phyloP scores from a whole-genome alignment of 164 flowering plant species.

The Vitis rotundifolia region DNA sequence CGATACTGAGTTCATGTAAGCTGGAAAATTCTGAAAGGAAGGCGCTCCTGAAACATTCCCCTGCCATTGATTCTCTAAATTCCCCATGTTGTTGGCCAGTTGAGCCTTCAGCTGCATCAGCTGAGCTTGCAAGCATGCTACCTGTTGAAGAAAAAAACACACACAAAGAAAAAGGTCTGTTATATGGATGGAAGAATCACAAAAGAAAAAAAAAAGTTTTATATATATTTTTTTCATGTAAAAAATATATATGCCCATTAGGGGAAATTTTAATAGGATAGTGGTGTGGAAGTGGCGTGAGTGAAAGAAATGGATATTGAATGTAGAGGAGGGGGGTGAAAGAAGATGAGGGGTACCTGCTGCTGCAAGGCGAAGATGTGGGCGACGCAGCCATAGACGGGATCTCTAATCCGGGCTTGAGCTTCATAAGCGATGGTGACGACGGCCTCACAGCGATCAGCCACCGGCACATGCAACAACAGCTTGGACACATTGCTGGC shows the following conservation, averaged over 20 bases:
- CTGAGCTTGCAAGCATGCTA: constrained; percentile 77
- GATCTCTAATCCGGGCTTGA: constrained; percentile 88
- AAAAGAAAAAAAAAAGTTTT: too few species aligned
- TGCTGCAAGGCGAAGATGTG: constrained; percentile 94
- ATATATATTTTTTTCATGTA: too few species aligned
- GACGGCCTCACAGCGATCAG: constrained; percentile 88
- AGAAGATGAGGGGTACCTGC: constrained; percentile 53
- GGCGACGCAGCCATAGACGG: constrained; percentile 96
- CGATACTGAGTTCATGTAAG: constrained; percentile 34
- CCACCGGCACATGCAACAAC: constrained; percentile 69
- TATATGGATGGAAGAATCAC: neutral
- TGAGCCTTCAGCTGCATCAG: constrained; percentile 73
- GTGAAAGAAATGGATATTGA: too few species aligned
- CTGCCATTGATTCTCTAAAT: constrained; percentile 41
- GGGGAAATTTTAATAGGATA: too few species aligned
- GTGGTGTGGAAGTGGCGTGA: too few species aligned
- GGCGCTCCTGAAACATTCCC: constrained; percentile 14
- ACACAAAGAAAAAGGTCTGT: neutral
- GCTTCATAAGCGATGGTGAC: constrained; percentile 98
- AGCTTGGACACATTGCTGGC: constrained; percentile 95
- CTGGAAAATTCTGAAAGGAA: constrained; percentile 17
- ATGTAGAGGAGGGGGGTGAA: neutral
- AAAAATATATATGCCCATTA: too few species aligned
- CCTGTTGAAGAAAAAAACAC: constrained; percentile 32
- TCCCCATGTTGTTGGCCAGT: constrained; percentile 39